Percentiles rank a stretch among this genome's conserved stretches.
These are phyloP conservation scores for Cordyceps cicadae DNA, from an alignment of 2,329 filamentous ascomycete genomes.

Conservation along the genomic window DNA sequence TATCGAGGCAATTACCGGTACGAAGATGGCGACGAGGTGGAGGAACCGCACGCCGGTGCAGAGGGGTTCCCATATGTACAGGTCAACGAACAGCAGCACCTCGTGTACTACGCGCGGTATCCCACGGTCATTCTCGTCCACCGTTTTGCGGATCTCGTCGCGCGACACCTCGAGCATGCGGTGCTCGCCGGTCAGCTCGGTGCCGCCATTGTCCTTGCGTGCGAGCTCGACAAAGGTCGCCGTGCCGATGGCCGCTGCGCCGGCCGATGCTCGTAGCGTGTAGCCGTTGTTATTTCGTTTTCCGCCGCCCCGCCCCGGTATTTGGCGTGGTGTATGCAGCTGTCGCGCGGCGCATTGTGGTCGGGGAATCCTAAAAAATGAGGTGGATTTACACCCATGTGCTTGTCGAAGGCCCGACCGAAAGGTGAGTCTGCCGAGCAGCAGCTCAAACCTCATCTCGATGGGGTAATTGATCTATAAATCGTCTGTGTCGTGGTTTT, in stretches of 20 bases:
- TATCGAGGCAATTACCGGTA: slow-evolving; percentile 75
- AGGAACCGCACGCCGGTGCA: slow-evolving; percentile 83
- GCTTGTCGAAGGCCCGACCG: slow-evolving; percentile 27
- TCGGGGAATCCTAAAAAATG: not conserved
- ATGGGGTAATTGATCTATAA: slow-evolving; percentile 14
- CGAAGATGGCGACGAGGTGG: slow-evolving; percentile 79
- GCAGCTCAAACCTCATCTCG: slow-evolving; percentile 39
- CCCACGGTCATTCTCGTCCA: slow-evolving; percentile 54
- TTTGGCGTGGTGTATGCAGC: slow-evolving; percentile 18
- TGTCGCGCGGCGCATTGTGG: slow-evolving; percentile 4
- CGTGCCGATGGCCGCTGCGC: slow-evolving; percentile 40
- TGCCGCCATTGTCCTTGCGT: slow-evolving; percentile 42
- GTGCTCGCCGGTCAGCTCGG: slow-evolving; percentile 62
- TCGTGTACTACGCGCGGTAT: slow-evolving; percentile 49
- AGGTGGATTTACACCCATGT: slow-evolving; percentile 14
- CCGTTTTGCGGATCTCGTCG: slow-evolving; percentile 63
- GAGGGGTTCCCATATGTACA: slow-evolving; percentile 73
- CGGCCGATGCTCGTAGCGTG: slow-evolving; percentile 32
- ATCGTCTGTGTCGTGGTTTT: not conserved
- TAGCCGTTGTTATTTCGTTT: slow-evolving; percentile 15
- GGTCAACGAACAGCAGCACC: slow-evolving; percentile 59
- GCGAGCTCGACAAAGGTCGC: slow-evolving; percentile 51
- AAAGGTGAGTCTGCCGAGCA: slow-evolving; percentile 36
- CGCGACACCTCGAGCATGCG: slow-evolving; percentile 81
- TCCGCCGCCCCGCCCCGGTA: slow-evolving; percentile 18